Evolutionary conservation across 805 yeast genomes (phyloP).

Genomic region (Wickerhamomyces xylosicus): DNA sequence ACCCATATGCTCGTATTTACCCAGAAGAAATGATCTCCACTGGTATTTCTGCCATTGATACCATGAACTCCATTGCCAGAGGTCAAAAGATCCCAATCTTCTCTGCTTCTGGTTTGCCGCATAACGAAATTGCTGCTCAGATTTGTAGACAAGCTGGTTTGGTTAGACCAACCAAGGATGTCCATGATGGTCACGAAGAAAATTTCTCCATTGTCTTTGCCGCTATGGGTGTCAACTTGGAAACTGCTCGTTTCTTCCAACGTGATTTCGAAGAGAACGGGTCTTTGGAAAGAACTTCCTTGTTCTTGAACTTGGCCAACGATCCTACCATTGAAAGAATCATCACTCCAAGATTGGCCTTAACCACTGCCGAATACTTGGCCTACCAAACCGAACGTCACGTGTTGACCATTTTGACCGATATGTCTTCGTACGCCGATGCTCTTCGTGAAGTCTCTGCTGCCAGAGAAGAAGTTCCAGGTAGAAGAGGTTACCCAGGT

Average conservation of each 20-base stretch:
- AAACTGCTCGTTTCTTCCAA: slow-evolving; percentile 96
- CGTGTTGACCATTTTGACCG: slow-evolving; percentile 94
- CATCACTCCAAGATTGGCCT: slow-evolving; percentile 96
- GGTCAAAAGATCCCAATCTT: slow-evolving; percentile 99
- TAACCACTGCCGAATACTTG: slow-evolving; percentile 96
- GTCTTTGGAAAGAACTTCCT: slow-evolving; percentile 92
- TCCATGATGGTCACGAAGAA: slow-evolving; percentile 99
- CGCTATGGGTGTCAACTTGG: slow-evolving; percentile 99
- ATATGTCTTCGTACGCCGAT: slow-evolving; percentile 99
- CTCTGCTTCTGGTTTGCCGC: slow-evolving; percentile 98
- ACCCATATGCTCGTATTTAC: slow-evolving; percentile 95
- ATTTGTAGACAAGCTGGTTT: slow-evolving; percentile 99
- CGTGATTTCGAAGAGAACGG: slow-evolving; percentile 99
- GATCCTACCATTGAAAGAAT: slow-evolving; percentile 99
- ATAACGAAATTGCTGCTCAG: slow-evolving; percentile 99
- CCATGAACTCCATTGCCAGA: slow-evolving; percentile 99
- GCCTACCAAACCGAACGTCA: slow-evolving; percentile 99
- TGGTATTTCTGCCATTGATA: slow-evolving; percentile 96
- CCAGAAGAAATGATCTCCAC: slow-evolving; percentile 99
- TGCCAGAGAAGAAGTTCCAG: slow-evolving; percentile 99
- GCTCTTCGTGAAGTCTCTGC: slow-evolving; percentile 99
- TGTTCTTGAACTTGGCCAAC: slow-evolving; percentile 94
- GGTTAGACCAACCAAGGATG: slow-evolving; percentile 98
- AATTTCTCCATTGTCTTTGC: slow-evolving; percentile 98
- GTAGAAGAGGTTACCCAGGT: slow-evolving; percentile 99